Evolutionary conservation across 306 rosid genomes (phyloP).

Genomic region (Luffa acutangula): DNA sequence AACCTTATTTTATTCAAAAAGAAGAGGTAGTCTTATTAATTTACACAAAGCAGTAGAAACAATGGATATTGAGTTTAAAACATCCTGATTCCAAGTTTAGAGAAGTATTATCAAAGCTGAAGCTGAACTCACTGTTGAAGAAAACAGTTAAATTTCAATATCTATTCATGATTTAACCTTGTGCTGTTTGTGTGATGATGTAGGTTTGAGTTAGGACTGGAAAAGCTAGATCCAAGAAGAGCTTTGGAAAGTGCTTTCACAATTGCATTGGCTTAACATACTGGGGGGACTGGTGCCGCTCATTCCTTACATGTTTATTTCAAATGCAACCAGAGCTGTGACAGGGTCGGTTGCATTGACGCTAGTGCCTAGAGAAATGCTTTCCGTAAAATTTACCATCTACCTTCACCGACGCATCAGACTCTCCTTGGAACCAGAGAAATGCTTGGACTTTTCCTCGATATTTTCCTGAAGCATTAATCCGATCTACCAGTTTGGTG

Average conservation of each 20-base stretch:
- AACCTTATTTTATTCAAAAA: background rate
- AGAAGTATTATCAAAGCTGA: background rate
- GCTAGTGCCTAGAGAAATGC: too few species aligned
- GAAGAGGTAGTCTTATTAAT: too few species aligned
- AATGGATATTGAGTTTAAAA: background rate
- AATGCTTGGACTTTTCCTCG: background rate
- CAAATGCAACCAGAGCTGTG: constrained; percentile 51
- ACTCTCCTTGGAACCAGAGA: background rate
- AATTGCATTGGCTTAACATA: constrained; percentile 68
- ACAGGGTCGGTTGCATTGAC: constrained; percentile 47
- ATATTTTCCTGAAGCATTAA: background rate
- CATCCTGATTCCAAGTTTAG: background rate
- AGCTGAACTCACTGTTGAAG: background rate
- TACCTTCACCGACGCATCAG: background rate
- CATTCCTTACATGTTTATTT: constrained; percentile 58
- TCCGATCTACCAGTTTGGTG: background rate
- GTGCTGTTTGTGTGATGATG: background rate
- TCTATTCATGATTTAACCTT: background rate
- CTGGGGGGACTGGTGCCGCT: constrained; percentile 77
- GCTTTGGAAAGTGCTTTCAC: constrained; percentile 79
- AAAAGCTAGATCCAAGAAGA: constrained; percentile 90
- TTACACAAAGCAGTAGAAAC: background rate
- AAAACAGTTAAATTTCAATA: background rate
- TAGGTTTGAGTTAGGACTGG: constrained; percentile 91
- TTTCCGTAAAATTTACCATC: background rate